phyloP scores from a whole-genome alignment of 1,284 basidiomycete genomes.

The Apiotrichum akiyoshidainum region DNA sequence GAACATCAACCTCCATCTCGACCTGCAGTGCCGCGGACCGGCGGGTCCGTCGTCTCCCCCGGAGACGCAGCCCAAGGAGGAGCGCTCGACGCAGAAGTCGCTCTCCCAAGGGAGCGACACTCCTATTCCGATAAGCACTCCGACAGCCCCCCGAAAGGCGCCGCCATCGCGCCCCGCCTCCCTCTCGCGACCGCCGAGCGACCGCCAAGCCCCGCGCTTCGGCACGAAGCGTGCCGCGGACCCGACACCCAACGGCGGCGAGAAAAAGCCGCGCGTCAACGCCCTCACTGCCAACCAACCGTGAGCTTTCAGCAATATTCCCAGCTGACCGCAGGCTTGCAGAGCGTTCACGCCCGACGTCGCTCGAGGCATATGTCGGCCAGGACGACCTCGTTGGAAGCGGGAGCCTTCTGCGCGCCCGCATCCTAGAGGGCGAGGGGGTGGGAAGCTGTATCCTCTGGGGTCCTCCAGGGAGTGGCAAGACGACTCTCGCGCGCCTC shows the following conservation, averaged over 20 bases:
- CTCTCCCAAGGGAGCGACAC: slow-evolving; percentile 1
- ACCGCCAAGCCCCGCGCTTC: neutral
- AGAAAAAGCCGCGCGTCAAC: slow-evolving; percentile 38
- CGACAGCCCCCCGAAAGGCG: neutral
- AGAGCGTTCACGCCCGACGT: slow-evolving; percentile 43
- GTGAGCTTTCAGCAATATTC: slow-evolving; percentile 21
- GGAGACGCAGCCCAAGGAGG: neutral
- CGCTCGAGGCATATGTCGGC: slow-evolving; percentile 39
- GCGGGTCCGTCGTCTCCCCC: slow-evolving; percentile 14
- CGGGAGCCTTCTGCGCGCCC: slow-evolving; percentile 41
- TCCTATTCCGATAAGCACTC: slow-evolving; percentile 13
- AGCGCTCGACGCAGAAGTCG: neutral
- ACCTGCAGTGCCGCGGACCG: slow-evolving; percentile 38
- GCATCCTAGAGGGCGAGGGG: slow-evolving; percentile 43
- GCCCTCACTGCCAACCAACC: slow-evolving; percentile 46
- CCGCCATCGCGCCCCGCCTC: neutral
- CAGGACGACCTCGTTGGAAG: slow-evolving; percentile 46
- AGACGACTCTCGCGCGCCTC: slow-evolving; percentile 48
- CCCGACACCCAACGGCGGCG: neutral
- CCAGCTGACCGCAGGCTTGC: slow-evolving; percentile 36
- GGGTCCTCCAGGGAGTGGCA: slow-evolving; percentile 50
- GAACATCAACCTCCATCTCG: slow-evolving; percentile 51
- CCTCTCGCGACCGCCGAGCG: slow-evolving; percentile 1
- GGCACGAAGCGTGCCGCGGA: slow-evolving; percentile 2
- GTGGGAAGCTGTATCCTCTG: slow-evolving; percentile 49